Conservation (phyloP, 2,329 filamentous ascomycete genomes). For the Pezicula radicicola region DNA sequence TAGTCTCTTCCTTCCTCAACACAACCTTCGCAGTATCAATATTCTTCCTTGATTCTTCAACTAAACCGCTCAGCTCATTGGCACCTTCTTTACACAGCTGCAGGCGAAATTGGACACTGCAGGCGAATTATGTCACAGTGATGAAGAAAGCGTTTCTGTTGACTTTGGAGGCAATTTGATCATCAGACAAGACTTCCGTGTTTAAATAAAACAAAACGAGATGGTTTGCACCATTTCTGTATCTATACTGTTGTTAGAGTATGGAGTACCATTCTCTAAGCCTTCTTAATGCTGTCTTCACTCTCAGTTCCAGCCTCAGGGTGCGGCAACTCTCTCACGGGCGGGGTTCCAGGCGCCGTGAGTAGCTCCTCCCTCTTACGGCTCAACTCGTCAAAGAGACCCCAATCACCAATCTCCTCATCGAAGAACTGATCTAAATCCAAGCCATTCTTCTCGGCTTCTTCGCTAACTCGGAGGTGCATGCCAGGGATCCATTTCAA, state of each 20-base stretch:
- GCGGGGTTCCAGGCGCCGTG: not conserved
- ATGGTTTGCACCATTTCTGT: not conserved
- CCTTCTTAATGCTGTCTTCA: conserved; percentile 1
- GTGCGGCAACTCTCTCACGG: not conserved
- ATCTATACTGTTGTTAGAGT: not conserved
- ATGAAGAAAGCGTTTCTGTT: too few relatives aligned
- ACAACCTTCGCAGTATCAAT: conserved; percentile 4
- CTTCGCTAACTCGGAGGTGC: conserved; percentile 50
- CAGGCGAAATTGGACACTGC: not conserved
- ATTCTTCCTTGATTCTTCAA: not conserved
- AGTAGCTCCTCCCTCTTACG: not conserved
- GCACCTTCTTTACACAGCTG: conserved; percentile 6
- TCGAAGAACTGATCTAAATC: conserved; percentile 47
- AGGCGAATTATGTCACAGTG: too few relatives aligned
- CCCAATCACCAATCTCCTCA: conserved; percentile 36
- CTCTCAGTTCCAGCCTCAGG: not conserved
- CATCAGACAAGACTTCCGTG: not conserved
- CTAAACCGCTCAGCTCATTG: conserved; percentile 1
- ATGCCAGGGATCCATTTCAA: conserved; percentile 56
- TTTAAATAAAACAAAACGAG: not conserved
- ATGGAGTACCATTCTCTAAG: not conserved
- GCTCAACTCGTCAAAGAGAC: conserved; percentile 22
- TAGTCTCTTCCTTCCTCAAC: conserved; percentile 7
- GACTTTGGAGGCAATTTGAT: too few relatives aligned
- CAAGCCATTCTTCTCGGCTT: conserved; percentile 51